A percentile compares a stretch with the other conserved stretches of the same genome.
Conservation (phyloP, 805 yeast genomes). For the Candida boleticola region DNA sequence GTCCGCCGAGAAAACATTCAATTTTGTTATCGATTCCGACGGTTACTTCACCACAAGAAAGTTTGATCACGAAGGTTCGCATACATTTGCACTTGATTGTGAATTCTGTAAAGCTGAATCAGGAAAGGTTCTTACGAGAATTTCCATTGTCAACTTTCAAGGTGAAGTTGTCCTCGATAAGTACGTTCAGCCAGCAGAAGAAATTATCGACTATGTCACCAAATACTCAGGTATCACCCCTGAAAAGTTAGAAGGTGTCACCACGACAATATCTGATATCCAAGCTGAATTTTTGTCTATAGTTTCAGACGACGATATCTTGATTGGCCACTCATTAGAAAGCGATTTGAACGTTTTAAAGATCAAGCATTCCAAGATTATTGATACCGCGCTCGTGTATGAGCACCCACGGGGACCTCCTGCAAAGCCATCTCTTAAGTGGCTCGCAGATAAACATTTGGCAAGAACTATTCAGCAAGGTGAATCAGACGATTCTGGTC, state of each 20-base stretch:
- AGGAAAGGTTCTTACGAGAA: conserved; percentile 72
- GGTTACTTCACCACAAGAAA: conserved; percentile 33
- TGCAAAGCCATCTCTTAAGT: conserved; percentile 70
- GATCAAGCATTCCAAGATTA: conserved; percentile 67
- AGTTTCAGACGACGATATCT: conserved; percentile 56
- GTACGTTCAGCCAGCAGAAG: conserved; percentile 73
- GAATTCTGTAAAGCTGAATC: conserved; percentile 76
- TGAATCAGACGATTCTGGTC: conserved; percentile 54
- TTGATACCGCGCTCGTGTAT: conserved; percentile 77
- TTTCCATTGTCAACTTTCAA: conserved; percentile 68
- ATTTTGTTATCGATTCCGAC: conserved; percentile 23
- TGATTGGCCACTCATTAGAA: conserved; percentile 90
- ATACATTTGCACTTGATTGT: conserved; percentile 83
- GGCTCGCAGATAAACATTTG: conserved; percentile 60
- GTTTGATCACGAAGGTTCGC: conserved; percentile 58
- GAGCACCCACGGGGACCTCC: conserved; percentile 88
- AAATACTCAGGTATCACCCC: conserved; percentile 83
- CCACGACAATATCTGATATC: conserved; percentile 63
- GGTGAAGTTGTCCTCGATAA: conserved; percentile 64
- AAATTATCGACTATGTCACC: conserved; percentile 79
- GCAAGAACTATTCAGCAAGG: conserved; percentile 63
- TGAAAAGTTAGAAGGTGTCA: conserved; percentile 58
- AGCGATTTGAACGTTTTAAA: conserved; percentile 73
- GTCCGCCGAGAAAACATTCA: neutral
- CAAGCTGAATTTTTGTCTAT: conserved; percentile 53